Evolutionary conservation across 192 early-diverging fungal species (phyloP).

Genomic region (Entomortierella beljakovae): DNA sequence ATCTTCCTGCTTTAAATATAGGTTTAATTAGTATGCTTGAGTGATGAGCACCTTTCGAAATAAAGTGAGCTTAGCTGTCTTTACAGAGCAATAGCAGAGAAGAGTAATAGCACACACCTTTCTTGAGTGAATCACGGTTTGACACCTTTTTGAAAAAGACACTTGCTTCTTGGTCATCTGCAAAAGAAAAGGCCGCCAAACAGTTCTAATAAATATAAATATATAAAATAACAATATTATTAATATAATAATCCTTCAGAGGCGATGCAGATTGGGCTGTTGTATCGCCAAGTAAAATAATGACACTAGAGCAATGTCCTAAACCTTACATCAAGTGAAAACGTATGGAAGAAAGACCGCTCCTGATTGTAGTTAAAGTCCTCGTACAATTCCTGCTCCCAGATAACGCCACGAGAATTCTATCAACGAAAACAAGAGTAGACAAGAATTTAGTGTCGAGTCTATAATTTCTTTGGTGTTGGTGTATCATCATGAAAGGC

Average conservation of each 20-base stretch:
- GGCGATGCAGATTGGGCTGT: conserved; percentile 5
- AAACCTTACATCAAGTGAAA: conserved; percentile 71
- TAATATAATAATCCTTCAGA: background rate
- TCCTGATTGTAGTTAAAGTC: conserved; percentile 75
- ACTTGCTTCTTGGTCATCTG: conserved; percentile 72
- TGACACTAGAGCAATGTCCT: background rate
- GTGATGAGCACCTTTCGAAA: background rate
- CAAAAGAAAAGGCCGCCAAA: conserved; percentile 78
- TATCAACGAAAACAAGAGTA: conserved; percentile 9
- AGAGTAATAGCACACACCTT: conserved; percentile 41
- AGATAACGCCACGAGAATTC: conserved; percentile 69
- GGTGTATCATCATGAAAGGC: too few species aligned
- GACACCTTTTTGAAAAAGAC: conserved; percentile 74
- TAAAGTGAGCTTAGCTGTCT: background rate
- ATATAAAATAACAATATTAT: background rate
- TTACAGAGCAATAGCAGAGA: background rate
- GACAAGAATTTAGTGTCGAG: too few species aligned
- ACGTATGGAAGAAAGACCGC: conserved; percentile 75
- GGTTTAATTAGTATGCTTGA: background rate
- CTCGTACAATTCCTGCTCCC: conserved; percentile 86
- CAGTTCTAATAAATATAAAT: conserved; percentile 55
- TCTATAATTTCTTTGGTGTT: too few species aligned
- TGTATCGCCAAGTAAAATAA: background rate
- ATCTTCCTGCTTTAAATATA: conserved; percentile 36
- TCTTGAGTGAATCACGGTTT: conserved; percentile 58